Conservation (phyloP, 108 stramenopile species). For the Stephanodiscus triporus region DNA sequence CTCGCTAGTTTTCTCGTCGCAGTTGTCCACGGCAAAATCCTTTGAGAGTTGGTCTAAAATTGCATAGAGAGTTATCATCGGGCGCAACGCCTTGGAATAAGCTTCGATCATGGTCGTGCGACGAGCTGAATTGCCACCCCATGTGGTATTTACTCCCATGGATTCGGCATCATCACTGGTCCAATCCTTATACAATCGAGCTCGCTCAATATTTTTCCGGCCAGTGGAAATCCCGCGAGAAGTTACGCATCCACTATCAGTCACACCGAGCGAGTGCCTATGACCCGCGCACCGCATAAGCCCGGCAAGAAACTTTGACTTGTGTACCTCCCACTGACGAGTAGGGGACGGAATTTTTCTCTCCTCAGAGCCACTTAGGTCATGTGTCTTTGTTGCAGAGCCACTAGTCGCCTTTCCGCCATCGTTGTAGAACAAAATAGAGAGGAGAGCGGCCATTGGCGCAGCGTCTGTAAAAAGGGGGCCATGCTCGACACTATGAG, state of each 20-base stretch:
- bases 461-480: conserved; percentile 50
- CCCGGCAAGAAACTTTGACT: conserved; percentile 69
- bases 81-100: conserved; percentile 65
- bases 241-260: conserved; percentile 68
- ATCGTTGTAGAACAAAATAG: conserved; percentile 73
- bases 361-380: conserved; percentile 11
- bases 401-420: conserved; percentile 40
- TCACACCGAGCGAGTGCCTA: conserved; percentile 68
- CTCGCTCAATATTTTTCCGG: conserved; percentile 36
- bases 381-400: conserved; percentile 10
- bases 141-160: not conserved
- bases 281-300: conserved; percentile 78
- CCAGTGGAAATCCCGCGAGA: conserved; percentile 50
- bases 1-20: conserved; percentile 60
- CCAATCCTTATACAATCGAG: conserved; percentile 75
- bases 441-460: conserved; percentile 77
- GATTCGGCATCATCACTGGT: conserved; percentile 38
- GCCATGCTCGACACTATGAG: not conserved
- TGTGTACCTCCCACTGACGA: conserved; percentile 70
- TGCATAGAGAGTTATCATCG: conserved; percentile 77
- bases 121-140: not conserved
- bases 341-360: conserved; percentile 50
- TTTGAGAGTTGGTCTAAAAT: conserved; percentile 74
- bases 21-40: conserved; percentile 60
- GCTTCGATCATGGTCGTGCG: conserved; percentile 52